Evolutionary conservation across 345 rosid species (phyloP).

Genomic region (Punica granatum): DNA sequence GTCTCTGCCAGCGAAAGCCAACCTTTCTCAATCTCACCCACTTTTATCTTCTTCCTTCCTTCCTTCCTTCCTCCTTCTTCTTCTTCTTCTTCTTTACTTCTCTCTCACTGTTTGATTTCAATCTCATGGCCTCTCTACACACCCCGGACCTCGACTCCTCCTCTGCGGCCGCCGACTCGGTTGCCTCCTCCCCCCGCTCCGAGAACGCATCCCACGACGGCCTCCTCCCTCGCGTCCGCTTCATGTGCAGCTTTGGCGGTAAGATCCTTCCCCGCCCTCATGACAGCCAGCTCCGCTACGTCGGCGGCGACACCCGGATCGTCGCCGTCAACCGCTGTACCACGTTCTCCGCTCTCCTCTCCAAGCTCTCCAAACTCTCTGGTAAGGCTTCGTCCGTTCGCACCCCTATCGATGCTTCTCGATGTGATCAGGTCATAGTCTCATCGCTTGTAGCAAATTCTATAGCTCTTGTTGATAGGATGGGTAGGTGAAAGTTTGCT

Average conservation of each 20-base stretch:
- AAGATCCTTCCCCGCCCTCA: slow-evolving; percentile 95
- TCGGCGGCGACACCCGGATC: slow-evolving; percentile 93
- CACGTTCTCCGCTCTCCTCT: slow-evolving; percentile 46
- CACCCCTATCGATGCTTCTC: background rate
- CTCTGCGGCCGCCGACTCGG: slow-evolving; percentile 43
- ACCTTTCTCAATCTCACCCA: background rate
- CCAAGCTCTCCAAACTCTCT: slow-evolving; percentile 73
- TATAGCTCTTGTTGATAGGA: background rate
- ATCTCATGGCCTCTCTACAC: slow-evolving; percentile 45
- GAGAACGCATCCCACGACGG: slow-evolving; percentile 36
- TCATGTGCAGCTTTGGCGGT: slow-evolving; percentile 97
- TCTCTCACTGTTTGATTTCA: background rate
- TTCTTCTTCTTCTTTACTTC: background rate
- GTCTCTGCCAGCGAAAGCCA: background rate
- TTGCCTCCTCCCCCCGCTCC: slow-evolving; percentile 72
- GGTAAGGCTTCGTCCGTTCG: slow-evolving; percentile 22
- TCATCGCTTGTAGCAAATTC: background rate
- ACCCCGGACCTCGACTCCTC: slow-evolving; percentile 57
- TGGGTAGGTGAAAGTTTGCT: too few species aligned
- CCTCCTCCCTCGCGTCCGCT: slow-evolving; percentile 40
- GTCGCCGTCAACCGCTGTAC: slow-evolving; percentile 70
- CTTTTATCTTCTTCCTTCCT: background rate
- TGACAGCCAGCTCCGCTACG: slow-evolving; percentile 87
- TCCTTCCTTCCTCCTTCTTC: background rate
- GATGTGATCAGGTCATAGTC: background rate